Base-by-base conservation (phyloP, 202 grass and related monocot genomes). In the Carex arenaria region DNA sequence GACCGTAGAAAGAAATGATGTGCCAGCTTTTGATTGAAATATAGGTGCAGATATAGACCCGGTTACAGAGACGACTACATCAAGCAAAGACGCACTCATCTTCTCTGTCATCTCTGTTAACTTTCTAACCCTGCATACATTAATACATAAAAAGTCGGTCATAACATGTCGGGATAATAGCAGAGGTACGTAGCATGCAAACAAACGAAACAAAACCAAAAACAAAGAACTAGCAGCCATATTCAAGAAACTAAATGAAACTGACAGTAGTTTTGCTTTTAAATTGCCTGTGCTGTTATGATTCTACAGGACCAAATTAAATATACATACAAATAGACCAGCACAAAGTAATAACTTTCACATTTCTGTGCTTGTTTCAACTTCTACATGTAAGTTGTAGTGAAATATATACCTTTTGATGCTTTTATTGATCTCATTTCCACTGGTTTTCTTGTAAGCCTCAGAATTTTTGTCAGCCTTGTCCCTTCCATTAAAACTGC, bases 71-170 rank as follows among this genome's bases (percentile, higher is more conserved):
- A 99, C 56, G 38, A 99, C 85, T 4, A 88, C 90, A 14, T 95
- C 88, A 0, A 99, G 96, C 88, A 99, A 79, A 45, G 86, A 92
- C 42, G 89, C 78, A 82, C 96, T 98, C 83, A 95, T 95, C 72
- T 85, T 92, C 85, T 98, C 95, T 3, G 95, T 95, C 92, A 98
- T 95, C 86, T 95, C 93, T 43, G 95, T 92, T 30, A 98, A 43
- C 79, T 92, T 89, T 86, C 89, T 88, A 26, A 93, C 95, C 85
- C 95, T 98, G 93, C 85, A 57, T 78, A 57, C 4, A 19, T 57
- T 78, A 77, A 36, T 17, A 36, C 15, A 77, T 2, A 77, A 77
- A 18, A 36, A 9, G 0, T 54, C 20, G 18, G 52, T 19, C 3
- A 5, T 57, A 77, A 77, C 52, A 56, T 77, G 52, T 72, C 19